Evolutionary conservation across 805 yeast species (phyloP), one percentile per base, ranked within the genome.

Genomic region (Suhomyces vadensis): DNA sequence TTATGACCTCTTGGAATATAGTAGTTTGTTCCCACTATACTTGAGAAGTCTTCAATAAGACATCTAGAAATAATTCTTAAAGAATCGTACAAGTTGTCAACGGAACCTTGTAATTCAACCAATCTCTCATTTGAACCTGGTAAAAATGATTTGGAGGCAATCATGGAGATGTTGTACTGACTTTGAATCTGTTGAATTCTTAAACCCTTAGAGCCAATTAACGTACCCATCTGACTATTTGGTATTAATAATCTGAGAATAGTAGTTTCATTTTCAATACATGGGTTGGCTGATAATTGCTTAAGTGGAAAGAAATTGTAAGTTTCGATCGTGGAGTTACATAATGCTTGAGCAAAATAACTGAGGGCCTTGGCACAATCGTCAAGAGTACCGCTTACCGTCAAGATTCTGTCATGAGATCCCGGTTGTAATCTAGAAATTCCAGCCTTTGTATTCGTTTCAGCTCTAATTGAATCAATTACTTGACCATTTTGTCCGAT

Each of bases 401-500:
- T 85, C 43, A 90, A 71, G 40, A 90, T 85, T 48, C 97, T 75
- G 59, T 90, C 96, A 25, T 84, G 82, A 46, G 89, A 83, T 16
- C 95, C 94, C 10, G 83, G 83, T 26, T 82, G 80, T 31, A 86
- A 82, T 55, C 84, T 85, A 10, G 95, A 84, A 37, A 90, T 88
- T 13, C 95, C 96, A 4, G 95, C 95, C 60, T 85, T 87, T 47
- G 90, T 89, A 44, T 78, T 77, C 23, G 92, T 86, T 46, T 78
- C 78, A 39, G 80, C 88, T 52, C 96, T 75, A 37, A 90, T 79
- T 26, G 78, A 74, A 43, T 90, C 85, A 48, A 90, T 89, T 43
- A 84, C 84, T 39, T 76, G 73, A 37, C 97, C 97, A 51, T 80
- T 85, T 52, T 85, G 85, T 42, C 97, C 97, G 54, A 90, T 90